Conservation (phyloP, 176 grass and related monocot genomes). For the sorghum (Sorghum bicolor) region Sorghum_bicolor_NCBIv3 NC_012870.2:55831001-55831500, state of each 20-base stretch:
- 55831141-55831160: conserved; percentile 48
- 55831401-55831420: conserved; percentile 36
- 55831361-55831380: conserved; percentile 35
- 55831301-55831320: conserved; percentile 28
- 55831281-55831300: conserved; percentile 28
- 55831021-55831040: conserved; percentile 66
- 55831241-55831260: conserved; percentile 33
- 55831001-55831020: conserved; percentile 47
- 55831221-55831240: conserved; percentile 36
- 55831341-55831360: conserved; percentile 33
- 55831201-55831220: conserved; percentile 27
- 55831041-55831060: conserved; percentile 59
- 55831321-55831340: conserved; percentile 46
- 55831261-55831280: conserved; percentile 22
- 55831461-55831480: conserved; percentile 2
- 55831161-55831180: conserved; percentile 10
- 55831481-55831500: conserved; percentile 36
- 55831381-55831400: conserved; percentile 34
- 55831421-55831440: conserved; percentile 23
- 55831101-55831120: conserved; percentile 51
- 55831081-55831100: conserved; percentile 61
- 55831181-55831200: conserved; percentile 31
- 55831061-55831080: conserved; percentile 53
- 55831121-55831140: conserved; percentile 43
- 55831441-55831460: conserved; percentile 49